A percentile compares a stretch with the other conserved stretches of the same genome.
Evolutionary conservation across 345 rosid genomes (phyloP).

Genomic region (Moricandia arvensis): DNA sequence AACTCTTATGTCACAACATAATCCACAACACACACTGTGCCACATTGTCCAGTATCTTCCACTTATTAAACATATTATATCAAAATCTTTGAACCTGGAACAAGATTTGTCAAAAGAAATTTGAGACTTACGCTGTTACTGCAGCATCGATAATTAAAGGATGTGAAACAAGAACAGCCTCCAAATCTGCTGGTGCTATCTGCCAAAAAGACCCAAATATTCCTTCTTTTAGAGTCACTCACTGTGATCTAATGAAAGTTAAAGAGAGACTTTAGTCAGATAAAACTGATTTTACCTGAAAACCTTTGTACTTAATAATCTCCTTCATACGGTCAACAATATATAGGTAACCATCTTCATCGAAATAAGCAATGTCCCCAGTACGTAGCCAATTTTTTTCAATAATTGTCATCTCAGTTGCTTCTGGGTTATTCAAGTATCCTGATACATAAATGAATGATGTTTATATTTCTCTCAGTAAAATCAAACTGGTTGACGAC

Average conservation of each 20-base stretch:
- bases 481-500: not conserved
- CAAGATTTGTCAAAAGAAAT: not conserved
- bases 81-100: not conserved
- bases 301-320: slow-evolving; percentile 84
- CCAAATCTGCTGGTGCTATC: slow-evolving; percentile 94
- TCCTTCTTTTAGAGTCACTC: not conserved
- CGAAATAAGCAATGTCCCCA: slow-evolving; percentile 77
- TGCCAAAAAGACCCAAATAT: slow-evolving; percentile 30
- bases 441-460: slow-evolving; percentile 37
- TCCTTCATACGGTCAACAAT: slow-evolving; percentile 77
- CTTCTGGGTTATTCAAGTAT: slow-evolving; percentile 63
- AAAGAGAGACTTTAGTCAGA: not conserved
- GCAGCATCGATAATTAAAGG: slow-evolving; percentile 76
- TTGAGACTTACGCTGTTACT: slow-evolving; percentile 56
- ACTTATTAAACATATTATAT: not conserved
- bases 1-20: not conserved
- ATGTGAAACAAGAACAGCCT: slow-evolving; percentile 63
- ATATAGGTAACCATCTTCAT: slow-evolving; percentile 68
- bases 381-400: slow-evolving; percentile 82
- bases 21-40: not conserved
- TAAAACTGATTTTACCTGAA: slow-evolving; percentile 50
- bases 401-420: slow-evolving; percentile 55
- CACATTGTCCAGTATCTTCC: not conserved
- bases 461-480: not conserved
- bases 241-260: not conserved